Base-by-base conservation (phyloP, 2,329 filamentous ascomycete genomes). In the Allantophomopsis cytisporea region DNA sequence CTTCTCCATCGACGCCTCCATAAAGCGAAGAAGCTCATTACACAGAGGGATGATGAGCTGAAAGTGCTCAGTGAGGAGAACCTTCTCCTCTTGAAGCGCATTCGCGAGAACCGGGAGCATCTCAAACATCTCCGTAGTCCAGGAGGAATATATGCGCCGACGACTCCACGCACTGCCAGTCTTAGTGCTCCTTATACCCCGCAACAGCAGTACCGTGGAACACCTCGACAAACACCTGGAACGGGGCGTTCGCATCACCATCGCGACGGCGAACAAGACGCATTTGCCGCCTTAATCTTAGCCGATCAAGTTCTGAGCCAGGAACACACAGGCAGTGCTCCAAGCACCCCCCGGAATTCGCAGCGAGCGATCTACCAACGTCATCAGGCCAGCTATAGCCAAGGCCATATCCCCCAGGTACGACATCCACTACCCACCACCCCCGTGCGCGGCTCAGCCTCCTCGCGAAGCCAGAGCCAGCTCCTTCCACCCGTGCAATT, bases 91-190 rank as follows among this genome's bases (percentile, higher is more conserved):
- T 74, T 88, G 42, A 83, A 79, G 45, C 80, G 89, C 15, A 94
- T 96, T 46, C 76, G 83, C 33, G 85, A 94, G 56, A 94, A 94
- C 54, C 71, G 89, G 45, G 83, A 93, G 54, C 87, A 94, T 53
- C 78, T 94, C 50, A 83, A 84, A 42, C 71, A 73, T 53, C 73
- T 94, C 37, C 80, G 83, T 52, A 81, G 83, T 50, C 83, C 84
- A 2, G 80, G 82, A 12, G 77, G 75, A 38, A 73, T 75, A 28
- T 77, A 77, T 41, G 72, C 82, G 43, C 68, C 76, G 42, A 61
- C 79, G 43, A 77, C 74, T 2, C 76, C 79, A 35, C 65, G 65
- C 40, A 54, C 47, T 61, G 68, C 62, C 58, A 66, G 46, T 57
- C 71, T 51, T 21, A 61, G 59, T 2, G 58, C 60, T 42, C 58